A percentile compares a stretch with the other conserved stretches of the same genome.
phyloP scores from a whole-genome alignment of 805 yeast genomes.

The Pichia paraexigua region DNA sequence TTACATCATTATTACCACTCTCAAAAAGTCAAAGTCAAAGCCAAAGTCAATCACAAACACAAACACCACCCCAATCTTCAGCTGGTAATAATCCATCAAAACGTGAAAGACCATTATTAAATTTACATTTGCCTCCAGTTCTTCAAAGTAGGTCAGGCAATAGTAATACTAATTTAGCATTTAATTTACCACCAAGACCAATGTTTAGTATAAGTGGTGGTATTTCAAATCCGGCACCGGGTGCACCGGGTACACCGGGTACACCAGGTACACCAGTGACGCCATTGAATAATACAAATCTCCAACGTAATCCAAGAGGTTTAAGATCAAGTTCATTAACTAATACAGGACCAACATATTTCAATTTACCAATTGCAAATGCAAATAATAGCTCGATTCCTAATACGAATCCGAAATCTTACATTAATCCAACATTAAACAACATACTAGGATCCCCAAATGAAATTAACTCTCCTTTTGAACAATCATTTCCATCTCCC shows the following conservation, averaged over 20 bases:
- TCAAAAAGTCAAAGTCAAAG: neutral
- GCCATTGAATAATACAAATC: neutral
- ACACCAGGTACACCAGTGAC: slow-evolving; percentile 2
- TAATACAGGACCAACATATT: neutral
- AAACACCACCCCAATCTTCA: neutral
- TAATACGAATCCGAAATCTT: neutral
- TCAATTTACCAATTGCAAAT: neutral
- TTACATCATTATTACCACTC: neutral
- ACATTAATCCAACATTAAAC: neutral
- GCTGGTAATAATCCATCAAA: neutral
- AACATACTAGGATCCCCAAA: neutral
- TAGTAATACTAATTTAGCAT: neutral
- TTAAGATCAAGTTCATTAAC: slow-evolving; percentile 1
- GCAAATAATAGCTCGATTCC: neutral
- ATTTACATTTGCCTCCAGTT: neutral
- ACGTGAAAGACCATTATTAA: neutral
- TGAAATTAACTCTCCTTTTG: slow-evolving; percentile 10
- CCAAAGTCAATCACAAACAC: neutral
- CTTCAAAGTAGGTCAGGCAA: neutral
- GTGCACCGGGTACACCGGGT: slow-evolving; percentile 1
- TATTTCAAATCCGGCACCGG: neutral
- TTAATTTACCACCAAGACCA: slow-evolving; percentile 1
- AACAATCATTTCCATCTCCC: slow-evolving; percentile 10
- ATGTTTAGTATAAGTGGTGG: neutral
- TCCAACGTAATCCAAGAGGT: slow-evolving; percentile 2